phyloP scores from a whole-genome alignment of 2,329 filamentous ascomycete genomes.

The Clonostachys rosea region DNA sequence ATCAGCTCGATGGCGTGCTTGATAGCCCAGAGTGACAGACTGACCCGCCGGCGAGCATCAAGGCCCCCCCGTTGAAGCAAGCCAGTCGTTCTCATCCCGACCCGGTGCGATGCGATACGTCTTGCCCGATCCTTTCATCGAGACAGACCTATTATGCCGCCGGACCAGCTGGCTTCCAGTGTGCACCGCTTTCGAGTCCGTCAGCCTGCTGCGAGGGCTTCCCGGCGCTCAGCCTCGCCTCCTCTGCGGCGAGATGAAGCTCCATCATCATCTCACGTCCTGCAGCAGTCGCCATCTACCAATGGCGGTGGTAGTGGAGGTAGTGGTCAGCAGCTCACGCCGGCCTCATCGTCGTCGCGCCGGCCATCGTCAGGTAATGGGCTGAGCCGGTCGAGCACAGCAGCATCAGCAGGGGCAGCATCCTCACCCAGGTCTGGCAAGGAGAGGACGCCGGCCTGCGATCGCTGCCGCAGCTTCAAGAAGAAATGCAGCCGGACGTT shows the following conservation, averaged over 20 bases:
- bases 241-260: too few species aligned
- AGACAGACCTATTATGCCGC: constrained; percentile 5
- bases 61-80: neutral
- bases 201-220: constrained; percentile 2
- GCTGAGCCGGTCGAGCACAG: constrained; percentile 5
- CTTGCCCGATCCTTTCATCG: neutral
- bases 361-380: too few species aligned
- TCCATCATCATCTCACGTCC: too few species aligned
- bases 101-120: neutral
- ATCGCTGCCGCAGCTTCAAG: constrained; percentile 37
- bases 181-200: constrained; percentile 18
- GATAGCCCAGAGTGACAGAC: too few species aligned
- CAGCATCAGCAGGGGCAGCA: constrained; percentile 14
- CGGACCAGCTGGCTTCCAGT: constrained; percentile 10
- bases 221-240: constrained; percentile 11
- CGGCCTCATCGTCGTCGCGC: too few species aligned
- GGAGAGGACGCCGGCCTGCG: constrained; percentile 15
- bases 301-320: too few species aligned
- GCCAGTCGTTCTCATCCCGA: neutral
- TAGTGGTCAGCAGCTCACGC: too few species aligned
- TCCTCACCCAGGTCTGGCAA: constrained; percentile 5
- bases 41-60: neutral
- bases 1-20: too few species aligned
- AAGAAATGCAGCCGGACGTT: constrained; percentile 38
- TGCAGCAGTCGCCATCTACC: too few species aligned